A percentile compares a stretch with the other conserved stretches of the same genome.
Evolutionary conservation across 2,329 filamentous ascomycete species (phyloP).

Genomic region (Helotiales sp.): DNA sequence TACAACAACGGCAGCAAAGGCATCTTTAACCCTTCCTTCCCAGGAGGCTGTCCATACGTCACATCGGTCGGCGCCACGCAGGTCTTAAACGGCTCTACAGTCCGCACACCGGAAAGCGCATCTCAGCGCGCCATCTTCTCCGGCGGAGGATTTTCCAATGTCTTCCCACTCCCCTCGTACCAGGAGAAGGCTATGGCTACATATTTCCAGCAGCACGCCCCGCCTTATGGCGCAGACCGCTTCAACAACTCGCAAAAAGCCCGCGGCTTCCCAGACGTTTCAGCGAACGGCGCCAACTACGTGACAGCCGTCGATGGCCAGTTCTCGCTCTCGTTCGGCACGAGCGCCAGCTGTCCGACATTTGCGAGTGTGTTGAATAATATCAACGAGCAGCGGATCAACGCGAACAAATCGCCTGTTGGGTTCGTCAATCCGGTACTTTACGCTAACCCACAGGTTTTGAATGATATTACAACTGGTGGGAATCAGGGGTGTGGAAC

Average conservation of each 20-base stretch:
- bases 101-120: slow-evolving; percentile 48
- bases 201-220: slow-evolving; percentile 38
- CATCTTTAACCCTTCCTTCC: slow-evolving; percentile 54
- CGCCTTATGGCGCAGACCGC: slow-evolving; percentile 45
- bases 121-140: slow-evolving; percentile 70
- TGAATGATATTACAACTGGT: slow-evolving; percentile 44
- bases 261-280: slow-evolving; percentile 39
- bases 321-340: slow-evolving; percentile 54
- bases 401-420: slow-evolving; percentile 43
- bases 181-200: slow-evolving; percentile 45
- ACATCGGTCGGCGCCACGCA: slow-evolving; percentile 59
- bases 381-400: slow-evolving; percentile 48
- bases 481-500: slow-evolving; percentile 43
- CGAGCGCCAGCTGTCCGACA: slow-evolving; percentile 51
- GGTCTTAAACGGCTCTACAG: slow-evolving; percentile 45
- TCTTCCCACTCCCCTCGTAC: slow-evolving; percentile 53
- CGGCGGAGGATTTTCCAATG: slow-evolving; percentile 71
- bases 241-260: slow-evolving; percentile 55
- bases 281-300: slow-evolving; percentile 49
- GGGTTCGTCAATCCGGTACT: slow-evolving; percentile 47
- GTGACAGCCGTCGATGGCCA: slow-evolving; percentile 51
- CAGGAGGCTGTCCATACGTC: slow-evolving; percentile 54
- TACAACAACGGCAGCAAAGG: slow-evolving; percentile 43
- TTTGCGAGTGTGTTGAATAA: slow-evolving; percentile 50
- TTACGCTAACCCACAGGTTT: slow-evolving; percentile 38